phyloP scores from a whole-genome alignment of 805 yeast species.

The Candida argentea region DNA sequence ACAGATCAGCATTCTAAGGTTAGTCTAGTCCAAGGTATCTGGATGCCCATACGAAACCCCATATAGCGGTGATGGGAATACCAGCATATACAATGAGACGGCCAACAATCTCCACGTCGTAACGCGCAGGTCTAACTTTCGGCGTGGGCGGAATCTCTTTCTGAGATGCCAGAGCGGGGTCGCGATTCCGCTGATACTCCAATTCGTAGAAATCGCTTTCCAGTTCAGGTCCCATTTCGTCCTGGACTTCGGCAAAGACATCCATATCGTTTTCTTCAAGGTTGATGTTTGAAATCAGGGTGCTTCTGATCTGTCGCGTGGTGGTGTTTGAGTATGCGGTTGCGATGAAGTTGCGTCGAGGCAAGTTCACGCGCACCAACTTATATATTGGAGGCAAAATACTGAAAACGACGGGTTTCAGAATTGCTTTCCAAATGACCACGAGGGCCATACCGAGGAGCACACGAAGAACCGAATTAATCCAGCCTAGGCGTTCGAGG shows the following conservation, averaged over 20 bases:
- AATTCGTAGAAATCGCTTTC: conserved; percentile 34
- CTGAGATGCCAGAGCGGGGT: conserved; percentile 3
- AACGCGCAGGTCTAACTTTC: conserved; percentile 50
- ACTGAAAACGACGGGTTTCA: conserved; percentile 57
- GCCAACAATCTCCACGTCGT: conserved; percentile 69
- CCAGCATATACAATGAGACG: conserved; percentile 78
- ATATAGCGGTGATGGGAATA: conserved; percentile 47
- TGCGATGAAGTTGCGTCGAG: conserved; percentile 26
- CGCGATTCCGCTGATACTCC: conserved; percentile 11
- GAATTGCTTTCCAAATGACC: conserved; percentile 60
- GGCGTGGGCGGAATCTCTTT: conserved; percentile 17
- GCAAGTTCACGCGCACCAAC: conserved; percentile 26
- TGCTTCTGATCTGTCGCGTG: conserved; percentile 25
- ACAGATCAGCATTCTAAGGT: conserved; percentile 1
- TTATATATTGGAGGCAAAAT: conserved; percentile 52
- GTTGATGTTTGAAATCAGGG: conserved; percentile 28
- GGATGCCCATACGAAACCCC: conserved; percentile 26
- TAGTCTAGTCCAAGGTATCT: conserved; percentile 7
- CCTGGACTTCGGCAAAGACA: conserved; percentile 10
- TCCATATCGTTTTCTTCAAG: conserved; percentile 5
- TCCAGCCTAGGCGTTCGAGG: conserved; percentile 31
- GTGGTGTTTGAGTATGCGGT: conserved; percentile 26
- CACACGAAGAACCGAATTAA: conserved; percentile 36
- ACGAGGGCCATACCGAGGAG: conserved; percentile 53
- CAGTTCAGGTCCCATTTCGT: conserved; percentile 25